Conservation (phyloP, 2,329 filamentous ascomycete genomes). For the Curvularia spicifera region DNA sequence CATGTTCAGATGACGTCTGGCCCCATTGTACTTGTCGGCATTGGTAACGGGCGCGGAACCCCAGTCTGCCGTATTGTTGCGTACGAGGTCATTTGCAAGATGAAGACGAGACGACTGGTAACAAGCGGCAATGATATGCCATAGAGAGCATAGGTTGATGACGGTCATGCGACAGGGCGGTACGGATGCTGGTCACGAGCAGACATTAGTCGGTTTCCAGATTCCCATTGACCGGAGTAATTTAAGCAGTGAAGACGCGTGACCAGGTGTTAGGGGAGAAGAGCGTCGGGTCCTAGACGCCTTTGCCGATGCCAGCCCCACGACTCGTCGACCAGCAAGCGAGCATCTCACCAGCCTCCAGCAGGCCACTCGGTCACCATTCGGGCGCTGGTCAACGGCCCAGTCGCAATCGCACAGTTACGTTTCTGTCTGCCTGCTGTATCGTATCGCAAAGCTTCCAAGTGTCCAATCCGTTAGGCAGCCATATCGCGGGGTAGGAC, state of each 20-base stretch:
- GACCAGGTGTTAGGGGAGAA: slow-evolving; percentile 16
- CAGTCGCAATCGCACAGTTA: slow-evolving; percentile 17
- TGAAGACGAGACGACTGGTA: slow-evolving; percentile 2
- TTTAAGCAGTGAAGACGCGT: slow-evolving; percentile 22
- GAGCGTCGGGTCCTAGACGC: slow-evolving; percentile 13
- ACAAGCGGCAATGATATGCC: neutral
- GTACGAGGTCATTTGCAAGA: slow-evolving; percentile 7
- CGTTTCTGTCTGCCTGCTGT: slow-evolving; percentile 14
- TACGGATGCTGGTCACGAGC: slow-evolving; percentile 8
- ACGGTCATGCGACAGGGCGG: neutral
- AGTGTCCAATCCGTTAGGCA: slow-evolving; percentile 33
- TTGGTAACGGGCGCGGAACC: slow-evolving; percentile 13
- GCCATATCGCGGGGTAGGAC: slow-evolving; percentile 24
- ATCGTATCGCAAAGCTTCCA: slow-evolving; percentile 14
- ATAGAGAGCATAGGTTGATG: neutral
- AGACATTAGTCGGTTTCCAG: neutral
- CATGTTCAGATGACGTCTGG: slow-evolving; percentile 9
- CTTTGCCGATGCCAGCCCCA: slow-evolving; percentile 26
- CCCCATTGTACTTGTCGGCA: slow-evolving; percentile 9
- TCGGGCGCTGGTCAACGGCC: slow-evolving; percentile 25
- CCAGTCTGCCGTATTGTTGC: slow-evolving; percentile 18
- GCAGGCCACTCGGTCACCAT: slow-evolving; percentile 19
- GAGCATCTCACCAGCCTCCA: slow-evolving; percentile 14
- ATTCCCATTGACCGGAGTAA: slow-evolving; percentile 18
- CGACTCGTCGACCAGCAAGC: slow-evolving; percentile 24